Percentiles rank a stretch among this genome's conserved stretches.
Conservation (phyloP, 2,329 filamentous ascomycete species). For the Orbilia quercus region DNA sequence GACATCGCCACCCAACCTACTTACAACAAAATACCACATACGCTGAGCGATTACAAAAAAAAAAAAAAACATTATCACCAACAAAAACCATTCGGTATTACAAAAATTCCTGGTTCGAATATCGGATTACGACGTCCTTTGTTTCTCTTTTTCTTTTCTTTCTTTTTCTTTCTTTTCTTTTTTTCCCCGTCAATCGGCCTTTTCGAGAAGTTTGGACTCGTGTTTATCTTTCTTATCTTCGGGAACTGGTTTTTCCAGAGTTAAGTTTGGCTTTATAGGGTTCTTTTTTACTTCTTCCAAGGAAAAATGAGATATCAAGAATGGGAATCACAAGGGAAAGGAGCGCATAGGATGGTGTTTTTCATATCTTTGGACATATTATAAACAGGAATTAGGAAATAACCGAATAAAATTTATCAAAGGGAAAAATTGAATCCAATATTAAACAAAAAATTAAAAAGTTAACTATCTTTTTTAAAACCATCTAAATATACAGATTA, state of each 20-base stretch:
- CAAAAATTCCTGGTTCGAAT: slow-evolving; percentile 8
- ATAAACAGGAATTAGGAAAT: slow-evolving; percentile 10
- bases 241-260: slow-evolving; percentile 52
- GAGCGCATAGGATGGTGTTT: slow-evolving; percentile 39
- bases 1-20: slow-evolving; percentile 33
- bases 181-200: slow-evolving; percentile 28
- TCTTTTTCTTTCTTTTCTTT: slow-evolving; percentile 13
- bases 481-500: too few species aligned
- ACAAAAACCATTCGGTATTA: slow-evolving; percentile 22
- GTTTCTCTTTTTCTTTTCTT: slow-evolving; percentile 20
- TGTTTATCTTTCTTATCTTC: slow-evolving; percentile 9
- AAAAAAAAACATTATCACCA: slow-evolving; percentile 50
- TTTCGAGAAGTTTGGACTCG: slow-evolving; percentile 34
- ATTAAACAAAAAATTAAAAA: slow-evolving; percentile 38
- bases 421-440: slow-evolving; percentile 45
- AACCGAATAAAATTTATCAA: slow-evolving; percentile 39
- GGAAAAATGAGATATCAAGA: slow-evolving; percentile 9
- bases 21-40: slow-evolving; percentile 35
- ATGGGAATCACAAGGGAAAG: slow-evolving; percentile 5
- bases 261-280: slow-evolving; percentile 13
- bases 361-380: slow-evolving; percentile 26
- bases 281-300: slow-evolving; percentile 49
- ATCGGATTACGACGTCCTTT: slow-evolving; percentile 23
- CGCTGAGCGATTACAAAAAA: slow-evolving; percentile 51
- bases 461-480: background rate